phyloP scores from a whole-genome alignment of 495 filamentous ascomycete species.

The Tuber melanosporum region DNA sequence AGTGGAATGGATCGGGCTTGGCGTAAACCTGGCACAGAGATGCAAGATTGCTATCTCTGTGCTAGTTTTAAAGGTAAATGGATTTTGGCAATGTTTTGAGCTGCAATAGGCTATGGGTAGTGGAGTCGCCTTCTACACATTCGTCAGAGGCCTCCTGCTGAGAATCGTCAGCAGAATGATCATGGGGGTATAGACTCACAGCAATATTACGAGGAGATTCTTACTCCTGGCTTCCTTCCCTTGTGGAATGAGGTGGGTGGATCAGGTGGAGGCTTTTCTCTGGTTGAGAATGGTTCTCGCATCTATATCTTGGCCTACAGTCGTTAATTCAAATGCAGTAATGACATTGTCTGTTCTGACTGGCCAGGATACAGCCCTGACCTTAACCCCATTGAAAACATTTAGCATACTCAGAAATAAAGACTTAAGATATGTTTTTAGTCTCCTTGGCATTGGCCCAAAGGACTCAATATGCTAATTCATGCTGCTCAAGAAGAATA shows the following conservation, averaged over 20 bases:
- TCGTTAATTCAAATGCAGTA: constrained; percentile 1
- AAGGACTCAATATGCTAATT: not conserved
- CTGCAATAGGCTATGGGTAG: not conserved
- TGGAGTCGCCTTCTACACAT: not conserved
- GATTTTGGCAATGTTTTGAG: not conserved
- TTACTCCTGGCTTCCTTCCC: not conserved
- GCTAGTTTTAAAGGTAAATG: constrained; percentile 3
- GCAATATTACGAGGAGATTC: constrained; percentile 3
- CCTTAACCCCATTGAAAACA: constrained; percentile 7
- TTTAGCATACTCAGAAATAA: constrained; percentile 7
- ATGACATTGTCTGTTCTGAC: not conserved
- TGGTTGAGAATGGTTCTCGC: not conserved
- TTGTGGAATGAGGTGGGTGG: constrained; percentile 5
- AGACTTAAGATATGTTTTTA: not conserved
- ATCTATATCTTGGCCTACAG: not conserved
- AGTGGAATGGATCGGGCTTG: not conserved
- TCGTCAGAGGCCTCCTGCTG: not conserved
- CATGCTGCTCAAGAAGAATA: constrained; percentile 26
- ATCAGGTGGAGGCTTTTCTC: not conserved
- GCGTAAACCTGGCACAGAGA: not conserved
- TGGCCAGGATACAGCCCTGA: not conserved
- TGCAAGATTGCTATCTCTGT: constrained; percentile 1
- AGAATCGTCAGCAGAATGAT: not conserved
- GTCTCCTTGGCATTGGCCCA: no score
- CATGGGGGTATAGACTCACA: not conserved